phyloP scores from a whole-genome alignment of 164 flowering plant species.

The Euptelea pleiosperma region DNA sequence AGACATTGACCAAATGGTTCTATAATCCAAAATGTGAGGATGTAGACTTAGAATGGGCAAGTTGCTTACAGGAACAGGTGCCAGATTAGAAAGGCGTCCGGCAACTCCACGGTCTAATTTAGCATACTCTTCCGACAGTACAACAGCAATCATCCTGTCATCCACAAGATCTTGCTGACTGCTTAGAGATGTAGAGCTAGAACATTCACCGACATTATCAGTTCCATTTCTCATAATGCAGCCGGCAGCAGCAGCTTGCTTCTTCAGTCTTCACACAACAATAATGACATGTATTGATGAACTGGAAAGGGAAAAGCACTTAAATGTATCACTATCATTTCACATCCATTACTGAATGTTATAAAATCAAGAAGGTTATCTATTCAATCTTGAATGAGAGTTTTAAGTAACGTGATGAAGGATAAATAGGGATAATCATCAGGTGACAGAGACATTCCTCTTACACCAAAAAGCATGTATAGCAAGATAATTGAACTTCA shows the following conservation, averaged over 20 bases:
- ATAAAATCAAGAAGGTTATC: too few relatives aligned
- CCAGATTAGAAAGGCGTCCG: conserved; percentile 58
- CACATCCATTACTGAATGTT: not conserved
- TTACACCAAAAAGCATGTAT: too few relatives aligned
- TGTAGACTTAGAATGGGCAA: not conserved
- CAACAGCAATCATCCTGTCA: conserved; percentile 82
- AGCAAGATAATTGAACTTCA: too few relatives aligned
- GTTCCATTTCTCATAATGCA: conserved; percentile 34
- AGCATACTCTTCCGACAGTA: conserved; percentile 76
- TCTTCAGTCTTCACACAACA: conserved; percentile 6
- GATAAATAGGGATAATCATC: too few relatives aligned
- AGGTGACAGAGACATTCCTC: too few relatives aligned
- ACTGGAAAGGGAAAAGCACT: not conserved
- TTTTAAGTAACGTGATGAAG: too few relatives aligned
- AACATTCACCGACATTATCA: conserved; percentile 37
- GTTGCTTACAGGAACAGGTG: conserved; percentile 63
- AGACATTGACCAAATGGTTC: not conserved
- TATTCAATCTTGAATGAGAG: too few relatives aligned
- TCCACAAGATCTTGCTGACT: conserved; percentile 62
- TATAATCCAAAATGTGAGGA: not conserved
- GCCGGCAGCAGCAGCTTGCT: conserved; percentile 10
- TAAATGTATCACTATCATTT: not conserved
- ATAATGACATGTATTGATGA: conserved; percentile 3
- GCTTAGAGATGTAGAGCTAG: conserved; percentile 62
- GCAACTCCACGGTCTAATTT: conserved; percentile 68